Evolutionary conservation across 2,329 filamentous ascomycete genomes (phyloP).

Genomic region (Cadophora sp.): DNA sequence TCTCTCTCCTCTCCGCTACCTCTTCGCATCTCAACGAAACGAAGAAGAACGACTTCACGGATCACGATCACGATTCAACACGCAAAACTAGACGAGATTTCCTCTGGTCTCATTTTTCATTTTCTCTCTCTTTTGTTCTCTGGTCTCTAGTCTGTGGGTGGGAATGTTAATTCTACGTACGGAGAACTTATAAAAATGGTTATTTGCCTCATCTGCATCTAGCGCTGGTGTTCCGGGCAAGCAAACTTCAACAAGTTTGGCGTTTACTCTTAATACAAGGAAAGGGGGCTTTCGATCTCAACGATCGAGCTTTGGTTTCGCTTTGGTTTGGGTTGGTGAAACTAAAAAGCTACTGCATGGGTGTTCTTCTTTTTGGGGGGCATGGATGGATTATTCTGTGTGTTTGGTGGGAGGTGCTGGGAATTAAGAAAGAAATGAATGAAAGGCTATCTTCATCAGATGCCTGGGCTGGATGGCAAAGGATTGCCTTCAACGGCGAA

Average conservation of each 20-base stretch:
- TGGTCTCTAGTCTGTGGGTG: neutral
- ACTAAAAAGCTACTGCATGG: neutral
- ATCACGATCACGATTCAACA: constrained; percentile 46
- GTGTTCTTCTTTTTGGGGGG: neutral
- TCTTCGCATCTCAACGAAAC: constrained; percentile 32
- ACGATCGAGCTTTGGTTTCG: constrained; percentile 35
- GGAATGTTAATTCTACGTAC: too few species aligned
- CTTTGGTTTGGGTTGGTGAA: neutral
- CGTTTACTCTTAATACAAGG: constrained; percentile 32
- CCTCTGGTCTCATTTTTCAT: neutral
- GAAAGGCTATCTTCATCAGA: constrained; percentile 11
- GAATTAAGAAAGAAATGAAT: too few species aligned
- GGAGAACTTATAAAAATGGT: constrained; percentile 17
- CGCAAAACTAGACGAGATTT: constrained; percentile 25
- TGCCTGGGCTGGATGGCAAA: neutral
- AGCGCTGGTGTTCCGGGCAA: constrained; percentile 42
- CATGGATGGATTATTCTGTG: neutral
- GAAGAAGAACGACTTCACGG: neutral
- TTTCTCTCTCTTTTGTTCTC: constrained; percentile 16
- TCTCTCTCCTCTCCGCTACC: too few species aligned
- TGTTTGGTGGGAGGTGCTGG: too few species aligned
- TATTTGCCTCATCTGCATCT: constrained; percentile 42
- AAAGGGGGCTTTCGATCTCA: constrained; percentile 38
- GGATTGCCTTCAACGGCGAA: neutral
- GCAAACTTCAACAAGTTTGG: constrained; percentile 47